Conservation (phyloP, 768 basidiomycete species). For the Agrocybe pediades region DNA sequence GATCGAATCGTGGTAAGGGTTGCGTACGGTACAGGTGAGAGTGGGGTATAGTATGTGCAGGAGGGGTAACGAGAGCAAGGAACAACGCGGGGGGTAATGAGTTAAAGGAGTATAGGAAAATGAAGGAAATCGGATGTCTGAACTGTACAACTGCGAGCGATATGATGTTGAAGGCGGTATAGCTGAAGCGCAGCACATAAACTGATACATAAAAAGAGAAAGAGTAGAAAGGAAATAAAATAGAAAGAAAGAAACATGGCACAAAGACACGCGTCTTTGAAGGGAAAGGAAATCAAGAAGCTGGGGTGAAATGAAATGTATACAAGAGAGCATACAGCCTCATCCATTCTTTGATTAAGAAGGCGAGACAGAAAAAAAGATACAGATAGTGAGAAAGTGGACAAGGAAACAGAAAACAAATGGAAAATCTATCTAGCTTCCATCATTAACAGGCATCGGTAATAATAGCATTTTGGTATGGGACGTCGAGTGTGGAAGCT, state of each 20-base stretch:
- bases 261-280: slow-evolving; percentile 5
- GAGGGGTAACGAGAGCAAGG: too few relatives aligned
- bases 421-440: slow-evolving; percentile 11
- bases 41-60: too few relatives aligned
- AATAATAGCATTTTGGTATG: slow-evolving; percentile 18
- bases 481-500: slow-evolving; percentile 9
- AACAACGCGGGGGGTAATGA: too few relatives aligned
- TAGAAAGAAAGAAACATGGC: background rate
- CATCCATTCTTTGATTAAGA: background rate
- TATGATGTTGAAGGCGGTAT: background rate
- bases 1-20: too few relatives aligned
- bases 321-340: background rate
- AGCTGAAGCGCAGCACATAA: slow-evolving; percentile 9
- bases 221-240: background rate
- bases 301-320: background rate
- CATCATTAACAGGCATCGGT: slow-evolving; percentile 15
- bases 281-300: slow-evolving; percentile 8
- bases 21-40: too few relatives aligned
- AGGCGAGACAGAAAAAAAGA: background rate
- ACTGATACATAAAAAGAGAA: slow-evolving; percentile 9
- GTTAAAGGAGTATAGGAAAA: too few relatives aligned
- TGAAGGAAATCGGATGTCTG: background rate
- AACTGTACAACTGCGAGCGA: background rate
- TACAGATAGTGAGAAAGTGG: slow-evolving; percentile 14
- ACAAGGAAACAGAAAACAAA: background rate